Evolutionary conservation across 2,329 filamentous ascomycete genomes (phyloP), one percentile per base, ranked within the genome.

Genomic region (Paramyrothecium sp.): DNA sequence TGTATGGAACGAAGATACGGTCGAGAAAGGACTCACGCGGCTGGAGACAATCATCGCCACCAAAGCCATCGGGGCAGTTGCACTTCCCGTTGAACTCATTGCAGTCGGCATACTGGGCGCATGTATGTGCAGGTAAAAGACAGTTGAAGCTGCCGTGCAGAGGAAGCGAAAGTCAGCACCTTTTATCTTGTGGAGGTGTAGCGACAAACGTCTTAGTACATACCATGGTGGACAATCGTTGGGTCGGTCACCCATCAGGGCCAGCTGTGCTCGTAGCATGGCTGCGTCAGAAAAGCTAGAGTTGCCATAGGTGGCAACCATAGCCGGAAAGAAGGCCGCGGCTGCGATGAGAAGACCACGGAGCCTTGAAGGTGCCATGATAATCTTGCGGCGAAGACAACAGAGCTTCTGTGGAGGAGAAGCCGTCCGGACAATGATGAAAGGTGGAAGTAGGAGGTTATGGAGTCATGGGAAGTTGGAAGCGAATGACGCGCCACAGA

Each of bases 11-110:
- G 7, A 17, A 10, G 7, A 51, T 20, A 30, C 26, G 26, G 26
- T 10, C 10, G 21, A 23, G 13, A 16, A 23, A 33, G 21, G 21
- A 65, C 83, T 65, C 76, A 89, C 87, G 78, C 65, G 96, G 95
- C 68, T 90, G 81, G 53, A 96, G 86, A 69, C 95, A 99, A 75
- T 98, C 93, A 67, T 97, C 91, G 57, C 94, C 94, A 59, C 93
- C 95, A 71, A 96, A 99, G 38, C 95, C 95, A 19, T 91, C 82
- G 10, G 94, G 93, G 73, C 95, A 99, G 58, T 89, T 84, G 76
- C 95, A 99, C 80, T 96, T 93, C 53, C 95, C 95, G 67, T 92
- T 96, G 69, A 87, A 92, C 68, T 89, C 86, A 73, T 95, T 96
- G 74, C 95, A 99, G 34, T 87, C 82, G 38, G 92, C 90, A 71